These are phyloP conservation scores for Crithidia acanthocephali DNA, from an alignment of 208 protist species.

Conservation along the genomic window DNA sequence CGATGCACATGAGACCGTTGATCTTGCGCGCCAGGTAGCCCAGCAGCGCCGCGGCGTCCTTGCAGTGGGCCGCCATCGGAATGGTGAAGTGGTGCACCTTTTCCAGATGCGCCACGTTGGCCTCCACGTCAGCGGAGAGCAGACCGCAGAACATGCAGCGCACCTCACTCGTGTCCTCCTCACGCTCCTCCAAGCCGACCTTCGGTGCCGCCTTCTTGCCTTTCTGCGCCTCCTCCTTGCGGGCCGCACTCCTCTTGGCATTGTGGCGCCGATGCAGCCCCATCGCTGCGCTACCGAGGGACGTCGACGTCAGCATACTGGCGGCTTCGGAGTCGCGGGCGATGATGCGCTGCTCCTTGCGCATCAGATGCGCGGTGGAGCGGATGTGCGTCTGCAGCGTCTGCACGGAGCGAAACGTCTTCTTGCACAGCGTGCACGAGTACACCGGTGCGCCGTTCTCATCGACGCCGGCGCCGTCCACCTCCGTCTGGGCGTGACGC, in stretches of 20 bases:
- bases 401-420: slow-evolving; percentile 88
- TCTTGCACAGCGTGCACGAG: slow-evolving; percentile 92
- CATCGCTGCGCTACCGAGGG: slow-evolving; percentile 87
- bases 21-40: slow-evolving; percentile 86
- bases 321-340: slow-evolving; percentile 81
- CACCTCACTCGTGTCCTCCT: slow-evolving; percentile 76
- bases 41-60: slow-evolving; percentile 63
- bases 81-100: slow-evolving; percentile 77
- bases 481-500: slow-evolving; percentile 26
- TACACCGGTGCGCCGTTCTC: slow-evolving; percentile 59
- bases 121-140: slow-evolving; percentile 43
- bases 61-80: slow-evolving; percentile 71
- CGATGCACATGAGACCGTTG: slow-evolving; percentile 88
- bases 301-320: slow-evolving; percentile 82
- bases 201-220: slow-evolving; percentile 37
- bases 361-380: slow-evolving; percentile 91
- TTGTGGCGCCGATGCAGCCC: slow-evolving; percentile 89
- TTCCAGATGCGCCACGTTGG: slow-evolving; percentile 72
- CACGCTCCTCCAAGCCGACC: slow-evolving; percentile 71
- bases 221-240: slow-evolving; percentile 16
- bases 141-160: slow-evolving; percentile 89
- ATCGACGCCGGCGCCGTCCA: slow-evolving; percentile 35
- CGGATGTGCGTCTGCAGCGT: slow-evolving; percentile 91
- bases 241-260: slow-evolving; percentile 50
- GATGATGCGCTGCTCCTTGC: slow-evolving; percentile 92